Percentiles rank a stretch among this genome's conserved stretches.
These are phyloP conservation scores for Rhizoclosmatium globosum DNA, from an alignment of 192 early-diverging fungal genomes.

Conservation along the genomic window DNA sequence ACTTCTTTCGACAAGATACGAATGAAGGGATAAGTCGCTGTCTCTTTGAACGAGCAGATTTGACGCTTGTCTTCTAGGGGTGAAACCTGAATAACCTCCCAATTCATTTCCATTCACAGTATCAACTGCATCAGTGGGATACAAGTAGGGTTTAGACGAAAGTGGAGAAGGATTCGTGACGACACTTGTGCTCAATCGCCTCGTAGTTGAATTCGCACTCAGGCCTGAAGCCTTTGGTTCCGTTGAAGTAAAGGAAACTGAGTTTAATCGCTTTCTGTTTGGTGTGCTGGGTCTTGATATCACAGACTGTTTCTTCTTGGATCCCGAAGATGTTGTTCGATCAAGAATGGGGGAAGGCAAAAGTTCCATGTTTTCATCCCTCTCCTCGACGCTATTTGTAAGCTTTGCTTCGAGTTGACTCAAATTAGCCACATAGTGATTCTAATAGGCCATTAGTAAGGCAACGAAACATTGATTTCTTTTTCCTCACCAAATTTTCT, in stretches of 20 bases:
- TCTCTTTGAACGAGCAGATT: neutral
- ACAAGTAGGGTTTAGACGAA: neutral
- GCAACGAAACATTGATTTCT: too few species aligned
- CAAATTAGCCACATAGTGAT: neutral
- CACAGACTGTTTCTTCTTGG: neutral
- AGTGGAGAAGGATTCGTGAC: conserved; percentile 8
- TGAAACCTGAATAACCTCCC: too few species aligned
- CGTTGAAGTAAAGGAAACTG: neutral
- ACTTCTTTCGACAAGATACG: neutral
- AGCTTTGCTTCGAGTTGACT: neutral
- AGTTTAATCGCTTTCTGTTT: neutral
- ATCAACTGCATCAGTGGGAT: too few species aligned
- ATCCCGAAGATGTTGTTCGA: neutral
- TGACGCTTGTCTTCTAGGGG: neutral
- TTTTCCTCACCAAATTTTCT: conserved; percentile 7
- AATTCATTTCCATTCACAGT: too few species aligned
- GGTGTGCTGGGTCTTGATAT: neutral
- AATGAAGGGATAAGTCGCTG: conserved; percentile 4
- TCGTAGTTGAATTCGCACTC: neutral
- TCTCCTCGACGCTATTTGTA: too few species aligned
- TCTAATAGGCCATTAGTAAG: neutral
- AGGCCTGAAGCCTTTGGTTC: neutral
- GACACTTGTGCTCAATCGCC: neutral
- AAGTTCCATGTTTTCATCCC: too few species aligned
- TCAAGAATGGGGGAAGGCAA: too few species aligned